Base-by-base conservation (phyloP, 2,329 filamentous ascomycete species). In the Ceratocystis cubensis region DNA sequence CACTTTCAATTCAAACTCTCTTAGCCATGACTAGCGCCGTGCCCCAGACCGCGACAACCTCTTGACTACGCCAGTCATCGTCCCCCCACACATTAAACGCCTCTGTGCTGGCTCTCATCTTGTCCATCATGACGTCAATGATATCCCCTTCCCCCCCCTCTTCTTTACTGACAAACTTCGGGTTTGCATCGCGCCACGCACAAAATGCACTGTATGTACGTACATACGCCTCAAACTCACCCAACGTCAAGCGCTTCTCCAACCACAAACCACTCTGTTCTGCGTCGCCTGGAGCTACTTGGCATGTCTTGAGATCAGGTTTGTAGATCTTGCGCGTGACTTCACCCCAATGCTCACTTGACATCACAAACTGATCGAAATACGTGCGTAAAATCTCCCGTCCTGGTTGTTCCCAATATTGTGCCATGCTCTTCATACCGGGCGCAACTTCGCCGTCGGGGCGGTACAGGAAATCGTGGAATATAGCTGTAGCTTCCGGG, bases 371-470 rank as follows among this genome's bases (percentile, higher is more conserved):
- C 6, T 75, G 76, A n/a, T 76, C 74, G 64, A 83, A 75, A 68
- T 81, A 76, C 64, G 80, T 75, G 66, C 81, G 77, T 61, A 87
- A 74, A 53, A 82, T 82, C 25, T 77, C 74, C 25, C 84, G 76
- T 0, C 85, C 84, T 0, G 83, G 83, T 71, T 83, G 79, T 71
- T 84, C 80, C 85, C 84, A 88, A 73, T 81, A 85, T 17, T 74
- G 73, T 0, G 82, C 83, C 76, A 88, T 79, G 8, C 76, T 76
- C 65, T 80, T 75, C 41, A 78, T 69, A 0, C 79, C 78, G 4
- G 75, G 74, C 25, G 72, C 74, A 13, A 77, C 76, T 41, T 81
- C 77, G 41, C 75, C 77, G 17, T 76, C 72, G 2, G 46, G 25
- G 6, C 66, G 63, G 74, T 86, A 86, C 68, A 80, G 78, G 70